These are phyloP conservation scores for Calonectria pseudoreteaudii DNA, from an alignment of 2,329 filamentous ascomycete species.

Conservation along the genomic window DNA sequence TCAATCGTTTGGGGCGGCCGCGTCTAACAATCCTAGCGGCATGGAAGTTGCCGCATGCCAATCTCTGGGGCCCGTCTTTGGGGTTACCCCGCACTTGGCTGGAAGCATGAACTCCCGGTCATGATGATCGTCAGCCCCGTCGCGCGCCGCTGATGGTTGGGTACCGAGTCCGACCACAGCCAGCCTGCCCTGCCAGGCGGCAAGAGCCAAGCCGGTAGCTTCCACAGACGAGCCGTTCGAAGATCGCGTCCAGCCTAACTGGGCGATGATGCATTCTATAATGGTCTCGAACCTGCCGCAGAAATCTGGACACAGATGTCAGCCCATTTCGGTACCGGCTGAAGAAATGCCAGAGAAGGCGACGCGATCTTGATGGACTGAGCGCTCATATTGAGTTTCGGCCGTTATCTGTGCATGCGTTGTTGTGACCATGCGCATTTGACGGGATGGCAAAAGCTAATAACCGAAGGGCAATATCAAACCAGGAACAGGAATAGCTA, in stretches of 20 bases:
- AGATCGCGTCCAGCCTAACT: background rate
- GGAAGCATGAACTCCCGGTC: background rate
- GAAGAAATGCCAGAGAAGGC: too few relatives aligned
- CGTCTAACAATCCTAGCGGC: background rate
- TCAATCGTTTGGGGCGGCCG: background rate
- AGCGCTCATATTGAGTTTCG: too few relatives aligned
- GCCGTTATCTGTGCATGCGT: too few relatives aligned
- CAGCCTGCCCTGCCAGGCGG: background rate
- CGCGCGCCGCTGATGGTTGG: background rate
- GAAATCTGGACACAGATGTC: background rate
- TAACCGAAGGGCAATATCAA: too few relatives aligned
- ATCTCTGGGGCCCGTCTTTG: background rate
- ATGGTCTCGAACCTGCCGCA: background rate
- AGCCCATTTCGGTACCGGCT: too few relatives aligned
- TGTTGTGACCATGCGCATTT: too few relatives aligned
- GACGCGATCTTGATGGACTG: too few relatives aligned
- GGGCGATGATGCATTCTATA: background rate
- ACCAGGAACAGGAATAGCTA: too few relatives aligned
- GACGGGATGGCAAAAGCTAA: too few relatives aligned
- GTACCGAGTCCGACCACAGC: background rate
- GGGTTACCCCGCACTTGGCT: background rate
- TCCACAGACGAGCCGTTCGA: background rate
- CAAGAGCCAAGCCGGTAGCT: background rate
- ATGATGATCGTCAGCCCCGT: background rate
- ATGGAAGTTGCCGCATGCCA: background rate